Percentiles rank a stretch among this genome's conserved stretches.
Conservation (phyloP, 2,329 filamentous ascomycete genomes). For the Aspergillus fructus region DNA sequence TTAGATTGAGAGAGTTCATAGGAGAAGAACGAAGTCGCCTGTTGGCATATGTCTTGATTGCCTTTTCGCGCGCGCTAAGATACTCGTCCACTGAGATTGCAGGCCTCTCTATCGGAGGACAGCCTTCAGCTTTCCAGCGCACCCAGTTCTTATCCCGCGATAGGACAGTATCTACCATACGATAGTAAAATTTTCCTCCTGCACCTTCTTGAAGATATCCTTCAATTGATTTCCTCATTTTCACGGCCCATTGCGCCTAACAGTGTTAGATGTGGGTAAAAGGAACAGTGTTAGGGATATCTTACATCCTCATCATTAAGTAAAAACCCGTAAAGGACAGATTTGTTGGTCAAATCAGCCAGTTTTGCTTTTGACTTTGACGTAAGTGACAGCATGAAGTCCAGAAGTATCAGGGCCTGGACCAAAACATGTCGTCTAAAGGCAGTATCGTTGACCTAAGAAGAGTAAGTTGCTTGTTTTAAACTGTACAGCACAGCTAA, state of each 20-base stretch:
- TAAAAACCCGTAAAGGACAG: slow-evolving; percentile 79
- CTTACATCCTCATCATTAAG: slow-evolving; percentile 79
- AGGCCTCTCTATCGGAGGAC: slow-evolving; percentile 78
- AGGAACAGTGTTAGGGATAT: slow-evolving; percentile 1
- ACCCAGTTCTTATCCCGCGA: slow-evolving; percentile 98
- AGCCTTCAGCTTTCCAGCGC: slow-evolving; percentile 94
- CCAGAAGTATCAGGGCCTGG: slow-evolving; percentile 88
- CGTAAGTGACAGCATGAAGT: slow-evolving; percentile 91
- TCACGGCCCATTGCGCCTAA: slow-evolving; percentile 77
- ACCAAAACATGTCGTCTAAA: slow-evolving; percentile 94
- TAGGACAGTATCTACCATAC: slow-evolving; percentile 95
- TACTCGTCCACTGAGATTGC: slow-evolving; percentile 70
- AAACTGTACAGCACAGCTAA: neutral
- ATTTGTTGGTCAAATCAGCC: slow-evolving; percentile 73
- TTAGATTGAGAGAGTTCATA: slow-evolving; percentile 71
- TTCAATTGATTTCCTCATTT: slow-evolving; percentile 76
- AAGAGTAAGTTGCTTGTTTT: slow-evolving; percentile 22
- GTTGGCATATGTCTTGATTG: slow-evolving; percentile 65
- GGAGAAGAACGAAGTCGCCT: slow-evolving; percentile 69
- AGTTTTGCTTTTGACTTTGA: slow-evolving; percentile 78
- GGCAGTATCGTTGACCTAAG: slow-evolving; percentile 82
- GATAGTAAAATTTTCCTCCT: slow-evolving; percentile 90
- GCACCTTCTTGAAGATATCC: slow-evolving; percentile 76
- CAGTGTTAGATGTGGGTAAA: slow-evolving; percentile 16
- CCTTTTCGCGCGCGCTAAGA: slow-evolving; percentile 65